Evolutionary conservation across 2,329 filamentous ascomycete species (phyloP).

Genomic region (Aschersonia sp.): DNA sequence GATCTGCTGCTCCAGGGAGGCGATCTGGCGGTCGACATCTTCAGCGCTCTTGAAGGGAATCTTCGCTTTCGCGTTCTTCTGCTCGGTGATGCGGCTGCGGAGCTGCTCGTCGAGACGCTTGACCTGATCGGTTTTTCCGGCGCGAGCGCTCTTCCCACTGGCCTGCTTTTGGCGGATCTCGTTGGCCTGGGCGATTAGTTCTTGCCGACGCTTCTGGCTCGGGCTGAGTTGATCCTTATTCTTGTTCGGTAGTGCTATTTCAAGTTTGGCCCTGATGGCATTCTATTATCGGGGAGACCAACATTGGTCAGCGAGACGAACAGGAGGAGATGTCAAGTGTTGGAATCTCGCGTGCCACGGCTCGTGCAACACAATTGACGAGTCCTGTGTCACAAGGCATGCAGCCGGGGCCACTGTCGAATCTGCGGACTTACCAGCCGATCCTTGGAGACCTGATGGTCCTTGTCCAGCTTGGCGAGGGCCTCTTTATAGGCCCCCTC

Average conservation of each 20-base stretch:
- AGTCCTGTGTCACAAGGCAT: not conserved
- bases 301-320: slow-evolving; percentile 1
- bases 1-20: slow-evolving; percentile 68
- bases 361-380: no score
- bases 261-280: slow-evolving; percentile 76
- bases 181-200: slow-evolving; percentile 69
- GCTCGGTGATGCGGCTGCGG: slow-evolving; percentile 70
- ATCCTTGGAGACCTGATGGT: slow-evolving; percentile 63
- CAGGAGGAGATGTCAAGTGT: no score
- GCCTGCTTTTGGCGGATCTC: slow-evolving; percentile 80
- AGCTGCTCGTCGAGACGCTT: slow-evolving; percentile 83
- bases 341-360: no score
- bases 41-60: slow-evolving; percentile 76
- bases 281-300: slow-evolving; percentile 40
- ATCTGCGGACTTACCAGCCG: slow-evolving; percentile 20
- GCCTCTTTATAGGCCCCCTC: slow-evolving; percentile 70
- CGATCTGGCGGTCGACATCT: slow-evolving; percentile 75
- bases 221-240: slow-evolving; percentile 69
- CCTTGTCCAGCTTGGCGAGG: slow-evolving; percentile 73
- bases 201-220: slow-evolving; percentile 66
- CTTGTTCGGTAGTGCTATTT: slow-evolving; percentile 60
- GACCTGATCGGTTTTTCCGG: slow-evolving; percentile 72
- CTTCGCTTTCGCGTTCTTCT: slow-evolving; percentile 72
- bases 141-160: slow-evolving; percentile 70
- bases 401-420: not conserved